Conservation (phyloP, 495 filamentous ascomycete genomes). For the Xylaria scruposa region DNA sequence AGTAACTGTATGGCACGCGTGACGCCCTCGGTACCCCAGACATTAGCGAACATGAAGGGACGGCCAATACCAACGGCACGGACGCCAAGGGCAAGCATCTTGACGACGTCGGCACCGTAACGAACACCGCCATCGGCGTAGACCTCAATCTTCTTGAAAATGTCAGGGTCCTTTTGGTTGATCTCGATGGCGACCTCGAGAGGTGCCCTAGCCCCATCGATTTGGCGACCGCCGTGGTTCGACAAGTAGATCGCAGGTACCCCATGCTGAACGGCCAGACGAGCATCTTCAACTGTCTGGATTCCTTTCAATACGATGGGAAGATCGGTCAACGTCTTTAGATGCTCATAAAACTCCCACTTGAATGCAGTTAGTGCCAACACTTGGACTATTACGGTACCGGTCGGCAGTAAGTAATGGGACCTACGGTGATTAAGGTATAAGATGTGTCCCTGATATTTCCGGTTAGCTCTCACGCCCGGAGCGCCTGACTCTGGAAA, state of each 20-base stretch:
- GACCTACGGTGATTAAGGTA: conserved; percentile 37
- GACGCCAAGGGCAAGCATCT: conserved; percentile 53
- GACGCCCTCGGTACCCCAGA: conserved; percentile 50
- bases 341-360: conserved; percentile 38
- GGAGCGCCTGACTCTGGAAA: too few species aligned
- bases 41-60: conserved; percentile 52
- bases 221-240: conserved; percentile 54
- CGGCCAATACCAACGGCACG: conserved; percentile 54
- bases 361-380: not conserved
- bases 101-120: conserved; percentile 53
- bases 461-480: not conserved
- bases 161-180: conserved; percentile 39
- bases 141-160: conserved; percentile 52
- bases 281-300: conserved; percentile 42
- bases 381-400: not conserved
- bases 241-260: conserved; percentile 44
- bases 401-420: not conserved
- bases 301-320: conserved; percentile 52
- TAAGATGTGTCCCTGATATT: conserved; percentile 28
- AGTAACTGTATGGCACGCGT: conserved; percentile 42
- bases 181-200: conserved; percentile 50
- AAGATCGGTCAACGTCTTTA: conserved; percentile 33
- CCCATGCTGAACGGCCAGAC: conserved; percentile 36
- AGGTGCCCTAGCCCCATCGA: conserved; percentile 46
- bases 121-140: conserved; percentile 54